phyloP scores from a whole-genome alignment of 805 yeast genomes.

The Candida cerambycidarum region DNA sequence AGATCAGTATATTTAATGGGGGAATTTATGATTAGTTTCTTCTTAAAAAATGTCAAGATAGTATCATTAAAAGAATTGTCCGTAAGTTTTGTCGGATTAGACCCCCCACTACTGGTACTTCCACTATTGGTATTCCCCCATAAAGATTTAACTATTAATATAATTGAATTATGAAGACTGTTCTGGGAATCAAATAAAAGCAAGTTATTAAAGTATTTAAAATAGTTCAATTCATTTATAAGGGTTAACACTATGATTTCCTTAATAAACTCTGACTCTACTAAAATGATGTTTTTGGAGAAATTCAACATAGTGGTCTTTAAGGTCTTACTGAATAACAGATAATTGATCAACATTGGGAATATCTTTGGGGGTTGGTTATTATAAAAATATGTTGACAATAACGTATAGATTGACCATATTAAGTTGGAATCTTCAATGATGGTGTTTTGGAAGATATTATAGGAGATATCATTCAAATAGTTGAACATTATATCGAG shows the following conservation, averaged over 20 bases:
- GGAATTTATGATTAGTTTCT: conserved; percentile 49
- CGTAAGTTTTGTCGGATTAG: no score
- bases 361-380: conserved; percentile 39
- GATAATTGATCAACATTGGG: conserved; percentile 19
- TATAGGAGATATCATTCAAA: conserved; percentile 40
- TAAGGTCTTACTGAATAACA: conserved; percentile 11
- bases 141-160: conserved; percentile 44
- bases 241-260: conserved; percentile 31
- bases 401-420: conserved; percentile 50
- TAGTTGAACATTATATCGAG: conserved; percentile 49
- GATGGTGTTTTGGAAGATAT: conserved; percentile 28
- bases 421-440: conserved; percentile 26
- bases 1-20: conserved; percentile 52
- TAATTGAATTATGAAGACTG: conserved; percentile 52
- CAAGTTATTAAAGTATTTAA: conserved; percentile 19
- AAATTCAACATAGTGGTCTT: conserved; percentile 23
- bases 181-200: conserved; percentile 36
- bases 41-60: conserved; percentile 35
- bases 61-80: background rate
- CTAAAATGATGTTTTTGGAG: conserved; percentile 22
- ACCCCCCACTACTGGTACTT: no score
- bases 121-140: background rate
- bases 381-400: conserved; percentile 44
- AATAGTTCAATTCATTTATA: conserved; percentile 33
- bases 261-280: conserved; percentile 23